These are phyloP conservation scores for Pseudodiploospora longispora DNA, from an alignment of 2,329 filamentous ascomycete genomes.

Conservation along the genomic window DNA sequence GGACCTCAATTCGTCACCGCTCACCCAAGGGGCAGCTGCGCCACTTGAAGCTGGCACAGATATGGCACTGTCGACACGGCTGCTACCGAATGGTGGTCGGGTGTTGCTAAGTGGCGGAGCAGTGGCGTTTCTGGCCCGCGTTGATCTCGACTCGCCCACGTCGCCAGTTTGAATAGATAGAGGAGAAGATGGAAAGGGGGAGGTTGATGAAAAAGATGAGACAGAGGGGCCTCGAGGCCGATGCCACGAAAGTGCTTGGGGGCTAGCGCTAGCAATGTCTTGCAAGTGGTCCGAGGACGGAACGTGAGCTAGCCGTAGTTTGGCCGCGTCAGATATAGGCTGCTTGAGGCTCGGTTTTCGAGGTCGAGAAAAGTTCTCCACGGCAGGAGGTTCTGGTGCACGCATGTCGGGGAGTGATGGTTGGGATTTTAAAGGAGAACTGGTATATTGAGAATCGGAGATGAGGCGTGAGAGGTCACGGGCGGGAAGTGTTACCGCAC, in stretches of 20 bases:
- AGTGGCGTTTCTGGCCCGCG: slow-evolving; percentile 21
- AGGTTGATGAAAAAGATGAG: slow-evolving; percentile 39
- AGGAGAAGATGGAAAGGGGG: slow-evolving; percentile 37
- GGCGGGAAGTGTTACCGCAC: not conserved
- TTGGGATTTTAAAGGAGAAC: slow-evolving; percentile 19
- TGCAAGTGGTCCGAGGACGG: slow-evolving; percentile 22
- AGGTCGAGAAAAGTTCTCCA: slow-evolving; percentile 54
- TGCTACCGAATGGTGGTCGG: slow-evolving; percentile 18
- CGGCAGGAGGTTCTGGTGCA: slow-evolving; percentile 26
- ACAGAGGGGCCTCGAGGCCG: slow-evolving; percentile 37
- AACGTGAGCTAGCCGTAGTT: slow-evolving; percentile 19
- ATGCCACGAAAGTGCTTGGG: slow-evolving; percentile 28
- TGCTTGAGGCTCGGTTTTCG: slow-evolving; percentile 46
- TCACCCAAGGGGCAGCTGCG: slow-evolving; percentile 38
- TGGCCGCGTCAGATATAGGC: slow-evolving; percentile 26
- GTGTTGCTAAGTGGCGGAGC: slow-evolving; percentile 17
- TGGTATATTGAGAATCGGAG: slow-evolving; percentile 6
- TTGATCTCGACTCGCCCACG: slow-evolving; percentile 24
- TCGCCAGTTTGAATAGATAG: slow-evolving; percentile 33
- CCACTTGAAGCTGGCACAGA: slow-evolving; percentile 25
- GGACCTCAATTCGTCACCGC: slow-evolving; percentile 44
- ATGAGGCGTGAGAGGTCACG: slow-evolving; percentile 10
- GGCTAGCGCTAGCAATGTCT: slow-evolving; percentile 19
- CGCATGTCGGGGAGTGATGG: slow-evolving; percentile 26
- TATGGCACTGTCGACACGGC: slow-evolving; percentile 28